Percentiles rank a stretch among this genome's conserved stretches.
These are phyloP conservation scores for Trametes punicea DNA, from an alignment of 768 basidiomycete species.

Conservation along the genomic window DNA sequence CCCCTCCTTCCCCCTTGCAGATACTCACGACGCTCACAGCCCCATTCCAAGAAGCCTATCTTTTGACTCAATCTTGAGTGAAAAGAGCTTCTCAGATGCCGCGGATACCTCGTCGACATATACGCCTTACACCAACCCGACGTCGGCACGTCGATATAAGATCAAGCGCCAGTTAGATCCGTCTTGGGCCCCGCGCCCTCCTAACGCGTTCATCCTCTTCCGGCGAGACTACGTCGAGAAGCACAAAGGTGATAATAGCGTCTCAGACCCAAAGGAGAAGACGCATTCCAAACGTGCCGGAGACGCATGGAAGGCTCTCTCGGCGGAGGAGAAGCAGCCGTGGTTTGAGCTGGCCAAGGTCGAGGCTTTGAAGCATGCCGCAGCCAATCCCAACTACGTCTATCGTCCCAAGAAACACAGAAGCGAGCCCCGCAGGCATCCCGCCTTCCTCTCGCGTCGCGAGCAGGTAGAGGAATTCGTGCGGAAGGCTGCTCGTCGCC, in stretches of 20 bases:
- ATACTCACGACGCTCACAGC: conserved; percentile 1
- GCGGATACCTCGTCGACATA: conserved; percentile 9
- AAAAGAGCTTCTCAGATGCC: conserved; percentile 2
- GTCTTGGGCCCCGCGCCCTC: conserved; percentile 61
- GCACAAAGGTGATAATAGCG: conserved; percentile 36
- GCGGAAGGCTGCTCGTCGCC: conserved; percentile 11
- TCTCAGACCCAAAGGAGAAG: conserved; percentile 36
- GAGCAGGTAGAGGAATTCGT: conserved; percentile 29
- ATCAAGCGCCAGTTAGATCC: conserved; percentile 46
- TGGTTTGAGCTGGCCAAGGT: conserved; percentile 49
- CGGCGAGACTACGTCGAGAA: conserved; percentile 59
- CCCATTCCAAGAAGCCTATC: conserved; percentile 14
- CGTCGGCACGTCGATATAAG: conserved; percentile 39
- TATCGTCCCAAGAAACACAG: conserved; percentile 45
- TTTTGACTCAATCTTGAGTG: conserved; percentile 7
- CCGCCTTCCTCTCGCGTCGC: conserved; percentile 23
- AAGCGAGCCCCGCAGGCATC: conserved; percentile 12
- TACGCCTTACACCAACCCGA: conserved; percentile 23
- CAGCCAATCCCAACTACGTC: conserved; percentile 52
- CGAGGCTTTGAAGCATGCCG: conserved; percentile 56
- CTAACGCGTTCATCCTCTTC: conserved; percentile 72
- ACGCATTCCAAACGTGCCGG: conserved; percentile 75
- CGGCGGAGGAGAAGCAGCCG: conserved; percentile 42
- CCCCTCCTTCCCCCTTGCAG: conserved; percentile 3
- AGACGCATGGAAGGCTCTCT: conserved; percentile 67